Base-by-base conservation (phyloP, 1,139 yeast species). In the Debaryomyces coudertii region DNA sequence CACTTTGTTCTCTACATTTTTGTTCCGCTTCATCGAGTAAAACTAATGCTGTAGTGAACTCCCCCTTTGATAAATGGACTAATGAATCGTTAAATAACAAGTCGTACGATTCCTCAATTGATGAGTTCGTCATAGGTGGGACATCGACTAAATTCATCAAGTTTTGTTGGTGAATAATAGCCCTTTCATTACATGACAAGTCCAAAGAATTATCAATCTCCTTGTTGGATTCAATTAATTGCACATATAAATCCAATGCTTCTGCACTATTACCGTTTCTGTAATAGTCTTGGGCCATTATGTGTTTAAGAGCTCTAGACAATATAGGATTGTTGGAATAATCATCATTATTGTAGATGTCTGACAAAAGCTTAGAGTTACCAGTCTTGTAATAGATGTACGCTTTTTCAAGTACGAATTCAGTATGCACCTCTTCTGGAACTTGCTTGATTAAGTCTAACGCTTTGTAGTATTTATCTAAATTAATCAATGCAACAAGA, bases 271-370 rank as follows among this genome's bases (percentile, higher is more conserved):
- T 62, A 7, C 96, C 97, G 30, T 65, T 63, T 58, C 84, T 84
- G 69, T 87, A 90, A 59, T 77, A 79, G 51, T 83, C 82, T 66
- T 92, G 99, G 0, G 97, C 97, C 51, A 84, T 66, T n/a, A 90
- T 76, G 62, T 90, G 96, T 45, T 76, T 68, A 49, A 88, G 66
- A 0, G 90, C 92, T 53, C 83, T 68, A 28, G 54, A 53, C 46
- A 62, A 48, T 28, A 57, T 49, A 16, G 46, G 36, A 40, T 44
- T 42, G 16, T 52, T 53, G 11, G 58, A 67, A 7, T 60, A 54
- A 16, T 66, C 48, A 24, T 57, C 58, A 27, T 52, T 61, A 25
- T 67, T 51, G 52, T 76, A 70, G 22, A 81, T 66, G 25, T 69
- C 63, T 5, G 70, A 69, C 46, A 83, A 71, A 43, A 71, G 68